Evolutionary conservation across 768 basidiomycete genomes (phyloP), one percentile per base, ranked within the genome.

Genomic region (Suillus lakei): DNA sequence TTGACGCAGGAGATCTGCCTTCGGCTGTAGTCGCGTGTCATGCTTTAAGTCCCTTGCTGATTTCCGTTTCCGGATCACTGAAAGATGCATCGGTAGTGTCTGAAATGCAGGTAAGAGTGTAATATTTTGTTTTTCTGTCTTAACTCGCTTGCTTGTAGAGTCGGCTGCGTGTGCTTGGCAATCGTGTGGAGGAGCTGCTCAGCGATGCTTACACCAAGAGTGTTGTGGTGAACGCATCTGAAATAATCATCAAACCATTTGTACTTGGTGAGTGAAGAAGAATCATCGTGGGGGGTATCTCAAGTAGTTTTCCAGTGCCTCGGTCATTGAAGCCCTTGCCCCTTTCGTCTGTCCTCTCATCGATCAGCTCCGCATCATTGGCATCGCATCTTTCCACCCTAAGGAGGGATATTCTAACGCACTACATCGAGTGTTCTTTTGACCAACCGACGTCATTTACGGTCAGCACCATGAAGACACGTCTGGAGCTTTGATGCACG

Each of bases 101-200:
- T 30, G 88, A 89, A 70, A 70, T 92, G 50, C 86, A 83, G 82
- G 92, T 92, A 68, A 38, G 83, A 72, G 12, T 23, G 18, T 41
- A 51, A 28, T 36, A 5, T 12, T 28, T 9, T 3, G 46, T 15
- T 18, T 12, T 41, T 28, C 51, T 48, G n/a, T 60, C 61, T 69
- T 21, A 70, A 23, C 62, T 18, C 15, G 34, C 23, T 39, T 5
- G 9, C 18, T 60, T 21, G 7, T 68, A 95, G 92, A 81, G 79
- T 59, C 86, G 80, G 68, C 83, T 87, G 64, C 83, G 82, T 65
- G 82, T 85, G 10, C 74, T 83, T 30, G 82, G 82, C 70, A 86
- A 89, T 63, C 85, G 85, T 43, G 76, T 86, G 8, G 88, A 92
- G 71, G 93, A 93, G 66, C 88, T 92, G 70, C 80, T 95, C 28